Evolutionary conservation across 768 basidiomycete genomes (phyloP).

Genomic region (Cystobasidium tubakii): DNA sequence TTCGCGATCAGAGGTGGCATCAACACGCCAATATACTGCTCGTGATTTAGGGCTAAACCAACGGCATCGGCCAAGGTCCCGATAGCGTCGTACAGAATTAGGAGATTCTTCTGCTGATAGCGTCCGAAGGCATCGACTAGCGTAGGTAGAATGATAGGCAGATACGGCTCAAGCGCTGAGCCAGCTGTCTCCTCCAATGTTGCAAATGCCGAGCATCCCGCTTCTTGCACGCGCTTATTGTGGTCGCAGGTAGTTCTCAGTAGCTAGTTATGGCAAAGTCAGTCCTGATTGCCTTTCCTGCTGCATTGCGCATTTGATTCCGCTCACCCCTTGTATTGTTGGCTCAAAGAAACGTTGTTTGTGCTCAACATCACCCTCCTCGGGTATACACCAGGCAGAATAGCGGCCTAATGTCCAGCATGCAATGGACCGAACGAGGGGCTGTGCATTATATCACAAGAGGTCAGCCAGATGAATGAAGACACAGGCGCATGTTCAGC

Average conservation of each 20-base stretch:
- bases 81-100: constrained; percentile 97
- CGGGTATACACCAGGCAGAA: constrained; percentile 79
- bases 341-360: constrained; percentile 87
- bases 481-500: no score
- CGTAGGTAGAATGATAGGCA: constrained; percentile 89
- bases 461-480: no score
- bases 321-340: constrained; percentile 89
- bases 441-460: constrained; percentile 57
- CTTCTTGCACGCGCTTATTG: constrained; percentile 98
- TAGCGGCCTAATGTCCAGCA: constrained; percentile 99
- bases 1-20: constrained; percentile 89
- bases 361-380: constrained; percentile 69
- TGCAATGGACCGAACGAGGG: constrained; percentile 93
- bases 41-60: constrained; percentile 73
- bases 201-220: constrained; percentile 96
- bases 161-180: constrained; percentile 76
- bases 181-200: constrained; percentile 98
- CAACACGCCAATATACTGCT: constrained; percentile 76
- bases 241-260: constrained; percentile 95
- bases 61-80: constrained; percentile 97
- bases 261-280: constrained; percentile 56
- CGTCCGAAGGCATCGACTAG: constrained; percentile 93
- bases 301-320: not conserved
- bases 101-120: constrained; percentile 98
- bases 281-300: not conserved